These are phyloP conservation scores for Pichia thaimueangensis DNA, from an alignment of 805 yeast genomes.

Conservation along the genomic window DNA sequence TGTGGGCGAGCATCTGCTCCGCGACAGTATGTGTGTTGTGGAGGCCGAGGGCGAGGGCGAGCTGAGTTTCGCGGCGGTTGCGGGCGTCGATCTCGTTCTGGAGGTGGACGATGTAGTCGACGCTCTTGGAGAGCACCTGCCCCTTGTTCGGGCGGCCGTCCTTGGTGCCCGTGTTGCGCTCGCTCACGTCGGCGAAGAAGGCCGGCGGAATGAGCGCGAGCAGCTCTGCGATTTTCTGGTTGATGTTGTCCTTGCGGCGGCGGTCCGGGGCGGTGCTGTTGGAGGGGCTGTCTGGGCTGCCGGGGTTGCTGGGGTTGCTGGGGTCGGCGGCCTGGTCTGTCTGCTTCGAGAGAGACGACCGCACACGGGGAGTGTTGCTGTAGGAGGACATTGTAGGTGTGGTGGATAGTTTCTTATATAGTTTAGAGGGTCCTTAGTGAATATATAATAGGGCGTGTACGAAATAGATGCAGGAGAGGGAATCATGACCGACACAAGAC, in stretches of 20 bases:
- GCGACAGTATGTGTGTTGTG: constrained; percentile 59
- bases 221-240: constrained; percentile 49
- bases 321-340: constrained; percentile 5
- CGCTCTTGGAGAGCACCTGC: constrained; percentile 68
- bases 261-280: constrained; percentile 30
- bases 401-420: too few species aligned
- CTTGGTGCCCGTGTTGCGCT: constrained; percentile 59
- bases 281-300: background rate
- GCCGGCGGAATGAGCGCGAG: constrained; percentile 29
- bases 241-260: constrained; percentile 50
- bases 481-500: too few species aligned
- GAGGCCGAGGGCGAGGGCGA: constrained; percentile 39
- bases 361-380: constrained; percentile 7
- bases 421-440: too few species aligned
- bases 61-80: constrained; percentile 73
- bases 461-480: too few species aligned
- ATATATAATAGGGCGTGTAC: too few species aligned
- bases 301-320: background rate
- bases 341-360: constrained; percentile 13
- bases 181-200: constrained; percentile 36
- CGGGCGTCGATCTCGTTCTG: constrained; percentile 72
- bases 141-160: constrained; percentile 86
- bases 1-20: constrained; percentile 63
- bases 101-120: constrained; percentile 59
- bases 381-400: constrained; percentile 6